These are phyloP conservation scores for Cladosporium halotolerans DNA, from an alignment of 2,329 filamentous ascomycete genomes.

Conservation along the genomic window DNA sequence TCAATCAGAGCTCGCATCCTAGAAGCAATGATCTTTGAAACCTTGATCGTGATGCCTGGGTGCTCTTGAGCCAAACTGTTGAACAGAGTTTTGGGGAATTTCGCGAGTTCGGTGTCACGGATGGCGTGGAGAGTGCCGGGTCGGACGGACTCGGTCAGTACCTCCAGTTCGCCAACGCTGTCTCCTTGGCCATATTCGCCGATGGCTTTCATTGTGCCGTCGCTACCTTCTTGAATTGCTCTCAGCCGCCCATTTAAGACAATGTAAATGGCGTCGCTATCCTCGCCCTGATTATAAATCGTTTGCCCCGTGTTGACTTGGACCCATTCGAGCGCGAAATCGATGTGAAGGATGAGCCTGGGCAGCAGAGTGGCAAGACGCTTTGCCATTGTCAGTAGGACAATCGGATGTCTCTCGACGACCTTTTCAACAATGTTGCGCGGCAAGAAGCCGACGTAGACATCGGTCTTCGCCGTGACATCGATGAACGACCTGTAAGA, in stretches of 20 bases:
- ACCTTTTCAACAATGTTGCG: conserved; percentile 80
- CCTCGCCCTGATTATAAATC: conserved; percentile 86
- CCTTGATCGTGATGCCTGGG: conserved; percentile 96
- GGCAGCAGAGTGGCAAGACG: conserved; percentile 83
- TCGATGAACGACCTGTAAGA: conserved; percentile 95
- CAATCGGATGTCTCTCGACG: conserved; percentile 84
- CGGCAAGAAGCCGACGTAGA: conserved; percentile 93
- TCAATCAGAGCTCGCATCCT: conserved; percentile 87
- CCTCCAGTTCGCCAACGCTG: conserved; percentile 93
- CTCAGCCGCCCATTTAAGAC: conserved; percentile 89
- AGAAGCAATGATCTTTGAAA: conserved; percentile 95
- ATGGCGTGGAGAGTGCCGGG: conserved; percentile 91
- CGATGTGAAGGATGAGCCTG: conserved; percentile 86
- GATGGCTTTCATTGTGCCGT: conserved; percentile 75
- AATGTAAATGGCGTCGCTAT: conserved; percentile 97
- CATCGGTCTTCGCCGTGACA: conserved; percentile 94
- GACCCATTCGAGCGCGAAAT: conserved; percentile 97
- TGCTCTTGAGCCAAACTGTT: conserved; percentile 97
- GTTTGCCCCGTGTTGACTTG: conserved; percentile 94
- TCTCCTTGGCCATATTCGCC: conserved; percentile 96
- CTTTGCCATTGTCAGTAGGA: conserved; percentile 93
- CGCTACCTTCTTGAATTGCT: conserved; percentile 72
- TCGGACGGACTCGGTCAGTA: conserved; percentile 88
- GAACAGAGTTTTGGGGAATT: conserved; percentile 91
- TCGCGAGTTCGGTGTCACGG: conserved; percentile 90